phyloP scores from a whole-genome alignment of 2,329 filamentous ascomycete genomes.

The Hymenoscyphus infarciens region DNA sequence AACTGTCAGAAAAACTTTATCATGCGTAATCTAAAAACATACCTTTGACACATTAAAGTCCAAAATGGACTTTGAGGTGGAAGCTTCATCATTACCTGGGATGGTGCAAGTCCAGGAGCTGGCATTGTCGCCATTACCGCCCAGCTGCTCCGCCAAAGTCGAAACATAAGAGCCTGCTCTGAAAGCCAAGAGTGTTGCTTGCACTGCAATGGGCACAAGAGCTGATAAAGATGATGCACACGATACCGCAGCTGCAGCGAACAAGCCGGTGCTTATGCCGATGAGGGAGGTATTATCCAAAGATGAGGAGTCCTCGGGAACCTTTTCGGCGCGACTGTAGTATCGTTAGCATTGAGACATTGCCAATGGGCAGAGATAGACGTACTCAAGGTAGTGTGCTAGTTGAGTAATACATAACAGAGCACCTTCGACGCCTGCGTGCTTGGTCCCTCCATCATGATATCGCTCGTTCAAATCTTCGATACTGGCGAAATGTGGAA shows the following conservation, averaged over 20 bases:
- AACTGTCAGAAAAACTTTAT: conserved; percentile 4
- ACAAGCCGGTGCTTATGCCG: conserved; percentile 65
- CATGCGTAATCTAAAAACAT: conserved; percentile 24
- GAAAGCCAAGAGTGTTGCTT: conserved; percentile 64
- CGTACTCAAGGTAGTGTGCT: conserved; percentile 66
- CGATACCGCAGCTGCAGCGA: conserved; percentile 66
- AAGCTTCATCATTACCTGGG: conserved; percentile 46
- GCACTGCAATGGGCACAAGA: conserved; percentile 58
- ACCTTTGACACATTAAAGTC: conserved; percentile 57
- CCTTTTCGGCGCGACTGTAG: conserved; percentile 48
- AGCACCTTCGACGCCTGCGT: conserved; percentile 61
- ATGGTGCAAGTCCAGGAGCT: conserved; percentile 62
- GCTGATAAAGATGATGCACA: conserved; percentile 59
- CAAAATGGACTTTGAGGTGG: conserved; percentile 48
- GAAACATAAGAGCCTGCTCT: conserved; percentile 57
- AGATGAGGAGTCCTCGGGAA: conserved; percentile 50
- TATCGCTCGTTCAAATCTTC: conserved; percentile 64
- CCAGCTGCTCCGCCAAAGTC: conserved; percentile 39
- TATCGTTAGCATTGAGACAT: neutral
- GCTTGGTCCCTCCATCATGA: conserved; percentile 52
- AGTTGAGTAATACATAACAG: conserved; percentile 63
- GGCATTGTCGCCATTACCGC: conserved; percentile 19
- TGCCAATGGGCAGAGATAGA: conserved; percentile 17
- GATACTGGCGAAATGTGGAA: conserved; percentile 60
- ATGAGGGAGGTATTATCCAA: conserved; percentile 52